phyloP scores from a whole-genome alignment of 2,329 filamentous ascomycete species.

The Didymella exigua region DNA sequence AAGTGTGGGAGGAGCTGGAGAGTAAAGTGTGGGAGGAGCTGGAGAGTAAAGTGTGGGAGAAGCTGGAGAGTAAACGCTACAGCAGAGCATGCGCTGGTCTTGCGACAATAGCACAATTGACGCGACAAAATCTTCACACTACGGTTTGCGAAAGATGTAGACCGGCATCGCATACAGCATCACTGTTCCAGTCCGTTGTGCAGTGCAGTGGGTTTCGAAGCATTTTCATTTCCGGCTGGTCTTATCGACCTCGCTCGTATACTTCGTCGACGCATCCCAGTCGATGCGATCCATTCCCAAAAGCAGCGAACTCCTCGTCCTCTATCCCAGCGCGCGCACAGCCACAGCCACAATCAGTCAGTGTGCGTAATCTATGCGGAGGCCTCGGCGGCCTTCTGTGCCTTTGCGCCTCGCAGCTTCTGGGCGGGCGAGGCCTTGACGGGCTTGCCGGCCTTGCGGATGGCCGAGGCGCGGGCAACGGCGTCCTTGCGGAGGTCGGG shows the following conservation, averaged over 20 bases:
- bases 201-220: conserved; percentile 19
- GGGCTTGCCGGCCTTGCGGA: conserved; percentile 78
- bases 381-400: conserved; percentile 65
- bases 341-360: neutral
- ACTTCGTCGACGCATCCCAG: conserved; percentile 23
- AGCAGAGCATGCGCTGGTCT: too few relatives aligned
- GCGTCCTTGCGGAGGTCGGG: conserved; percentile 63
- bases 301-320: conserved; percentile 10
- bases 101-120: too few relatives aligned
- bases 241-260: conserved; percentile 20
- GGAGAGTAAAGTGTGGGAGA: too few relatives aligned
- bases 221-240: conserved; percentile 26
- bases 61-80: too few relatives aligned
- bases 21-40: too few relatives aligned
- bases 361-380: conserved; percentile 32
- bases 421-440: conserved; percentile 75
- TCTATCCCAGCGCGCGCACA: neutral
- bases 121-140: too few relatives aligned
- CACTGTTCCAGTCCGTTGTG: too few relatives aligned
- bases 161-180: too few relatives aligned
- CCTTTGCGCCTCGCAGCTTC: conserved; percentile 82
- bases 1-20: too few relatives aligned
- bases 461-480: conserved; percentile 83
- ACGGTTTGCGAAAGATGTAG: too few relatives aligned
- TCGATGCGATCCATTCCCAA: conserved; percentile 14